Conservation (phyloP, 2,329 filamentous ascomycete species). For the Grosmannia huntii region DNA sequence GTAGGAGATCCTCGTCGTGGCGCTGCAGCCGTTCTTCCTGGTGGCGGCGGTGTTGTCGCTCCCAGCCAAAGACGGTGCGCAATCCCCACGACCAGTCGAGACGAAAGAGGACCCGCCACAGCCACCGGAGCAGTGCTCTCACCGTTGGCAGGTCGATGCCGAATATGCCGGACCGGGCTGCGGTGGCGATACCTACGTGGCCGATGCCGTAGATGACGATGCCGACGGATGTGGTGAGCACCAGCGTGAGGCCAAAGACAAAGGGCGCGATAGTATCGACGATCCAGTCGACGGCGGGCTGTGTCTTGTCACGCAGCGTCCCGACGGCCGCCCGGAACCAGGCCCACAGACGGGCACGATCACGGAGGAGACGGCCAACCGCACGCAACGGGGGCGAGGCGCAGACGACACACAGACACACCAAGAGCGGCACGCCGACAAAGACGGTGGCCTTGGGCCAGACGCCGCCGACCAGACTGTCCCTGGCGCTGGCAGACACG, state of each 20-base stretch:
- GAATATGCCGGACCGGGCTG: constrained; percentile 6
- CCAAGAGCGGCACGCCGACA: neutral
- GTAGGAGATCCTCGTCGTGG: neutral
- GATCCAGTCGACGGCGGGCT: neutral
- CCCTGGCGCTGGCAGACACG: neutral
- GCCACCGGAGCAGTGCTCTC: neutral
- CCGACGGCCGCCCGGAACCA: neutral
- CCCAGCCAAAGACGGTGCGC: neutral
- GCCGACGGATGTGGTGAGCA: constrained; percentile 5
- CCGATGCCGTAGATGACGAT: constrained; percentile 9
- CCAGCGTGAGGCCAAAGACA: constrained; percentile 6
- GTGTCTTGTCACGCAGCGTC: neutral
- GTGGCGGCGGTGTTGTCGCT: neutral
- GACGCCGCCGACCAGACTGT: neutral
- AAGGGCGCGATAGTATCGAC: constrained; percentile 6
- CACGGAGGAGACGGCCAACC: neutral
- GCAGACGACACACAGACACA: neutral
- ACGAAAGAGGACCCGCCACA: constrained; percentile 6
- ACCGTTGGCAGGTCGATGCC: constrained; percentile 7
- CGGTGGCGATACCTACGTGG: constrained; percentile 2
- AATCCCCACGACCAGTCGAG: constrained; percentile 10
- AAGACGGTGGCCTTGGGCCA: neutral
- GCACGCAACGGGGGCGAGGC: neutral
- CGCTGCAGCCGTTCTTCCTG: neutral
- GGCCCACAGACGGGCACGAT: neutral